Conservation (phyloP, 169 alveolate genomes). For the Plasmodium reichenowi region DNA sequence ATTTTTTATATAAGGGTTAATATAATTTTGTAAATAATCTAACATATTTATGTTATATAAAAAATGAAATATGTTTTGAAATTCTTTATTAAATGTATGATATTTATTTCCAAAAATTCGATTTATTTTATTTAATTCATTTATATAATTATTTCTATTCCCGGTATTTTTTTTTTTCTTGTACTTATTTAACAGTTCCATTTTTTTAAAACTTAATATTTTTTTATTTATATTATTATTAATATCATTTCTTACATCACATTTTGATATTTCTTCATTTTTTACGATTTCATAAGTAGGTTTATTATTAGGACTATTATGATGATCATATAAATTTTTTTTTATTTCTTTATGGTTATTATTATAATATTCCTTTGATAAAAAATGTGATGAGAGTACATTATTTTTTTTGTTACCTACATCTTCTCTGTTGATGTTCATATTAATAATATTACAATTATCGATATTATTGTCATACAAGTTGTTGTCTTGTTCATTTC, state of each 20-base stretch:
- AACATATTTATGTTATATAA: slow-evolving; percentile 22
- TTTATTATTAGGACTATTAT: not conserved
- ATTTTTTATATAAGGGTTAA: slow-evolving; percentile 60
- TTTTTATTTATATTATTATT: slow-evolving; percentile 12
- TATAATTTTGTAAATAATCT: slow-evolving; percentile 18
- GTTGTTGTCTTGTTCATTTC: not conserved
- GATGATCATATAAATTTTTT: not conserved
- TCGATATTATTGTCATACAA: not conserved
- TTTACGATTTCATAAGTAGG: not conserved
- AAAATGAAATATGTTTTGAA: slow-evolving; percentile 6
- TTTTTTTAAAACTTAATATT: slow-evolving; percentile 31
- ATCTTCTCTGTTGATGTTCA: not conserved
- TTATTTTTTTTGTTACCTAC: not conserved
- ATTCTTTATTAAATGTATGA: slow-evolving; percentile 16
- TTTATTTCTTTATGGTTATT: not conserved
- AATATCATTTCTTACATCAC: too few species aligned
- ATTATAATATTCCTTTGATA: not conserved
- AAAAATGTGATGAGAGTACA: not conserved
- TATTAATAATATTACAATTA: not conserved
- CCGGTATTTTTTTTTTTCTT: slow-evolving; percentile 64
- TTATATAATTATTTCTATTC: slow-evolving; percentile 45
- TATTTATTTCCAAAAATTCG: slow-evolving; percentile 51
- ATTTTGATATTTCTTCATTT: not conserved
- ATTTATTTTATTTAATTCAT: slow-evolving; percentile 56
- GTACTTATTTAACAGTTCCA: slow-evolving; percentile 13